Evolutionary conservation across 805 yeast genomes (phyloP), one percentile per base, ranked within the genome.

Genomic region (Diddensiella transvaalensis): DNA sequence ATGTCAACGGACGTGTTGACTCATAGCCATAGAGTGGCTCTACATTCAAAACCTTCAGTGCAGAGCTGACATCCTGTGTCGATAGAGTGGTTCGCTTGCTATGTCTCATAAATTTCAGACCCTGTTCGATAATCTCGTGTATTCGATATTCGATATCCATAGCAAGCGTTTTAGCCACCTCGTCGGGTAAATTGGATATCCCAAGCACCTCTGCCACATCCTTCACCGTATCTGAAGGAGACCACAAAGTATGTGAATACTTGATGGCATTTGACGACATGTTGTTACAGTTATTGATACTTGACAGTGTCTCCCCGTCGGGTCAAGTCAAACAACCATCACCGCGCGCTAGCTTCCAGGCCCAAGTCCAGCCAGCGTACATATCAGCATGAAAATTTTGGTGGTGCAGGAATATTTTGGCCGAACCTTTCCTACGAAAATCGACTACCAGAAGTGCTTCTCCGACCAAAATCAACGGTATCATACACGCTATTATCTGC

Each of bases 141-240:
- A 93, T 87, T 53, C 99, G 78, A 65, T 95, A 93, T 69, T 93
- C 99, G n/a, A 93, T 95, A 64, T 93, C 99, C 99, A 93, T 93
- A 4, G 99, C 98, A 52, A 93, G 71, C 53, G 93, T 87, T 62
- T 88, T 87, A 42, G 96, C 85, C 1, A 91, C 96, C 51, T 95
- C 99, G 46, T 91, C 98, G 26, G 87, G 86, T 42, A 93, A 71
- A 35, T 66, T 67, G 2, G 75, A 67, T 32, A 93, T 75, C 1
- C 99, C 99, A 8, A 93, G 72, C 2, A 88, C 78, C 63, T 93
- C 99, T 0, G 97, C 96, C 13, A 87, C 96, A 71, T 93, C 99
- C 60, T 83, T 85, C 23, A 95, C 96, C 0, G 99, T 93, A 65
- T 93, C 98, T 51, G 86, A 83, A 4, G 98, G 97, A 6, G 98